phyloP scores from a whole-genome alignment of 169 alveolate genomes.

The Cryptosporidium canis region DNA sequence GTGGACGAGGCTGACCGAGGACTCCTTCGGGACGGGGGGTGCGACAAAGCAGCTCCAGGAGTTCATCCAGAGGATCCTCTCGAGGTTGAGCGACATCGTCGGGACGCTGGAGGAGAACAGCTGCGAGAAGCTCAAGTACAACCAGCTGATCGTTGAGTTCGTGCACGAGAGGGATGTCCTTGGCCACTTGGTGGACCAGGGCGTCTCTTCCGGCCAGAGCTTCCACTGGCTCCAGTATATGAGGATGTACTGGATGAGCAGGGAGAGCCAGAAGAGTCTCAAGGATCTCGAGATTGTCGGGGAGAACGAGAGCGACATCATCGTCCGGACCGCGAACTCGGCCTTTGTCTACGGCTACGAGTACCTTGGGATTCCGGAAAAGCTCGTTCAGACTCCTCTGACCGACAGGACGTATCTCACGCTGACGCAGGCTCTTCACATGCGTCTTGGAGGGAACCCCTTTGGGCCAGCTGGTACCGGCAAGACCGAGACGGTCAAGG shows the following conservation, averaged over 20 bases:
- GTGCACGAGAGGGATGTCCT: constrained; percentile 97
- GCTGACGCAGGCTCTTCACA: constrained; percentile 94
- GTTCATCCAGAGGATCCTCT: not conserved
- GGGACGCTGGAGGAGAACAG: constrained; percentile 22
- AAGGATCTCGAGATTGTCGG: not conserved
- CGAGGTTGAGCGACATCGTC: constrained; percentile 22
- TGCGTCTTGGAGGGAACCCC: constrained; percentile 97
- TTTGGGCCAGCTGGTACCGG: constrained; percentile 99
- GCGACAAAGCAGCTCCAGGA: constrained; percentile 70
- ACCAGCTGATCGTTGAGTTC: constrained; percentile 93
- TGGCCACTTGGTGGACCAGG: constrained; percentile 80
- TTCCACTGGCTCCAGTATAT: constrained; percentile 95
- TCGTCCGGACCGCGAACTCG: constrained; percentile 93
- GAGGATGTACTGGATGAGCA: constrained; percentile 95
- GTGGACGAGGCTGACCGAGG: constrained; percentile 89
- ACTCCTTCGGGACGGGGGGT: constrained; percentile 61
- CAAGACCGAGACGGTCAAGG: constrained; percentile 98
- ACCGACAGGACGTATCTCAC: constrained; percentile 98
- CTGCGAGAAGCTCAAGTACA: constrained; percentile 89
- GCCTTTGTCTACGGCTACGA: constrained; percentile 96
- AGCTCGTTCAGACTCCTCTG: constrained; percentile 96
- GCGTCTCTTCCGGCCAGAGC: constrained; percentile 80
- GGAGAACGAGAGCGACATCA: constrained; percentile 8
- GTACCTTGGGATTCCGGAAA: constrained; percentile 95
- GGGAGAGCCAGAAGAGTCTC: constrained; percentile 81